These are phyloP conservation scores for Lantana camara DNA, from an alignment of 257 asterid species.

Conservation along the genomic window DNA sequence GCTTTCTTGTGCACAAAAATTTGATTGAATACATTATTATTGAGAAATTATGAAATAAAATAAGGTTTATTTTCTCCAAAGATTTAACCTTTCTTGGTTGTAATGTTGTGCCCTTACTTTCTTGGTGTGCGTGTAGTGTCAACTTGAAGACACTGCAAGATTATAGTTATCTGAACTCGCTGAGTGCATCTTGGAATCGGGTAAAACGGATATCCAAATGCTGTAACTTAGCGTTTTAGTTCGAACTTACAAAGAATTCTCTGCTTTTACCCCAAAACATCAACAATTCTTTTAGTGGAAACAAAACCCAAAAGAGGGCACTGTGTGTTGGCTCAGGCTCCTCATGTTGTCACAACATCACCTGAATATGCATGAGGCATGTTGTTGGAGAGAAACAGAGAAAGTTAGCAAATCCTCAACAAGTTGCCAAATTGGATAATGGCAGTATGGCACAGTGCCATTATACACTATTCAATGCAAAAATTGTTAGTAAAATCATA, in stretches of 20 bases:
- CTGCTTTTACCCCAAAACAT: too few relatives aligned
- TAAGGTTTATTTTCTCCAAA: too few relatives aligned
- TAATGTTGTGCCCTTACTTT: too few relatives aligned
- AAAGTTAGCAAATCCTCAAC: neutral
- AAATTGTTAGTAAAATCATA: too few relatives aligned
- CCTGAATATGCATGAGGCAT: conserved; percentile 20
- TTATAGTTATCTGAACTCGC: too few relatives aligned
- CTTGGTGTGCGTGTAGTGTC: neutral
- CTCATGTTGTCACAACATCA: neutral
- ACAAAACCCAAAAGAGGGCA: conserved; percentile 5
- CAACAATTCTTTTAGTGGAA: neutral
- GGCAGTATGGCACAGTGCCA: too few relatives aligned
- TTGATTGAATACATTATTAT: neutral
- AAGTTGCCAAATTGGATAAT: neutral
- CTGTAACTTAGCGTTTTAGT: too few relatives aligned
- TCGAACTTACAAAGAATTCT: too few relatives aligned
- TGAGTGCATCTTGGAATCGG: neutral
- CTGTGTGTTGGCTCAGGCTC: too few relatives aligned
- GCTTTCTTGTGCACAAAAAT: neutral
- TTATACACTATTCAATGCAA: too few relatives aligned
- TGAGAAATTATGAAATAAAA: neutral
- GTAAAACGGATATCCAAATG: neutral
- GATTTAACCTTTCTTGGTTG: too few relatives aligned
- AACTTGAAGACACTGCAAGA: neutral
- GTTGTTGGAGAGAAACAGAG: neutral